phyloP scores from a whole-genome alignment of 2,329 filamentous ascomycete species.

The Phialophora tarda region DNA sequence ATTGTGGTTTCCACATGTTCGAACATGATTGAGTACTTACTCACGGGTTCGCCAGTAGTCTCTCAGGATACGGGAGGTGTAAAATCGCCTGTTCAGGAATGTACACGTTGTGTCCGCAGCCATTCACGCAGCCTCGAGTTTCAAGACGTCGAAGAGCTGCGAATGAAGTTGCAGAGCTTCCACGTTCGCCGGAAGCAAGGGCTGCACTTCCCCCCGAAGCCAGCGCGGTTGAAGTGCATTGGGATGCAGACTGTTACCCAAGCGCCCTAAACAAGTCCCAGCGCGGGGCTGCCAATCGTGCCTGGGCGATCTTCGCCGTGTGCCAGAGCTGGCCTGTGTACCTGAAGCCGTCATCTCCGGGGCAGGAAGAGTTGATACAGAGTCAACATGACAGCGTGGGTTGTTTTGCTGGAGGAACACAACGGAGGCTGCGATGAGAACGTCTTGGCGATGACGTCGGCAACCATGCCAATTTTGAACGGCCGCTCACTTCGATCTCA shows the following conservation, averaged over 20 bases:
- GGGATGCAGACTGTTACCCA: slow-evolving; percentile 32
- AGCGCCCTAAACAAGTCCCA: slow-evolving; percentile 31
- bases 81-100: neutral
- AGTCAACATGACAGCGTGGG: neutral
- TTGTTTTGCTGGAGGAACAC: neutral
- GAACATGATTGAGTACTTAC: neutral
- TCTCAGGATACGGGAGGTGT: neutral
- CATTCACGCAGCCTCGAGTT: neutral
- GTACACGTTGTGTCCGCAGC: neutral
- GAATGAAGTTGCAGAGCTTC: slow-evolving; percentile 31
- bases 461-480: neutral
- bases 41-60: neutral
- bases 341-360: neutral
- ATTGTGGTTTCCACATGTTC: neutral
- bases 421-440: neutral
- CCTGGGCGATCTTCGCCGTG: slow-evolving; percentile 27
- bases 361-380: neutral
- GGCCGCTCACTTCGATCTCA: neutral
- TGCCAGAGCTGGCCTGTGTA: slow-evolving; percentile 10
- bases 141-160: slow-evolving; percentile 27
- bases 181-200: slow-evolving; percentile 32
- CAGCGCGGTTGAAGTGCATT: slow-evolving; percentile 34
- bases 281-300: slow-evolving; percentile 26
- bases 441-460: slow-evolving; percentile 30
- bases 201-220: slow-evolving; percentile 34